phyloP scores from a whole-genome alignment of 129 eudicot genomes.

The Oenanthe sinensis region DNA sequence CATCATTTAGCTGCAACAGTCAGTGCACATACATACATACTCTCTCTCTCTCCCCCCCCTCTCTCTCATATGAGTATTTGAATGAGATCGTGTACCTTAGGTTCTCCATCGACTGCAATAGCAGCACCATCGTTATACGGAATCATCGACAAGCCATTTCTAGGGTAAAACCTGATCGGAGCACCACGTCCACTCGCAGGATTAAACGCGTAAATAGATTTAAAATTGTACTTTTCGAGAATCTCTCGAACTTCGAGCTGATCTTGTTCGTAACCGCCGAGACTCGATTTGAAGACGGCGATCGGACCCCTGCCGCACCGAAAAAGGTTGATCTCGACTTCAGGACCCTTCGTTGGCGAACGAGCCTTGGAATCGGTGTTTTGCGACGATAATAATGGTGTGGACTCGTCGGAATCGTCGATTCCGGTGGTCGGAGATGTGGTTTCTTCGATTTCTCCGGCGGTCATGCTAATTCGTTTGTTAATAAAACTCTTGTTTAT shows the following conservation, averaged over 20 bases:
- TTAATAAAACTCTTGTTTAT: neutral
- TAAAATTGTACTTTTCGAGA: slow-evolving; percentile 53
- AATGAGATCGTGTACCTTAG: slow-evolving; percentile 30
- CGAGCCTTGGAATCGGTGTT: slow-evolving; percentile 15
- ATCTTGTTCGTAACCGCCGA: slow-evolving; percentile 89
- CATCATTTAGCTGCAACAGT: neutral
- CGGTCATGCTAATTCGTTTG: slow-evolving; percentile 24
- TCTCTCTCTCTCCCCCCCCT: neutral
- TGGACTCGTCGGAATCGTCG: slow-evolving; percentile 23
- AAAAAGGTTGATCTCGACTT: slow-evolving; percentile 58
- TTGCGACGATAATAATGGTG: slow-evolving; percentile 24
- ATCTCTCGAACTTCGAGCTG: slow-evolving; percentile 77
- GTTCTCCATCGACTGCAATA: slow-evolving; percentile 60
- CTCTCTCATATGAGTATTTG: neutral
- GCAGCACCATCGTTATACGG: slow-evolving; percentile 56
- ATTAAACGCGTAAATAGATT: slow-evolving; percentile 54
- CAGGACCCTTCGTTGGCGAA: slow-evolving; percentile 56
- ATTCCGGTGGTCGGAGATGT: neutral
- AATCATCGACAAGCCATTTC: slow-evolving; percentile 61
- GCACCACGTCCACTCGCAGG: slow-evolving; percentile 61
- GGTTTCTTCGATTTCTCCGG: slow-evolving; percentile 43
- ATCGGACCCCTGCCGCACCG: slow-evolving; percentile 64
- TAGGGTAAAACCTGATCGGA: slow-evolving; percentile 61
- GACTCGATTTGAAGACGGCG: slow-evolving; percentile 40
- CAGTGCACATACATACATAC: neutral